phyloP scores from a whole-genome alignment of 352 stramenopile species.

The Elongisporangium anandrum region DNA sequence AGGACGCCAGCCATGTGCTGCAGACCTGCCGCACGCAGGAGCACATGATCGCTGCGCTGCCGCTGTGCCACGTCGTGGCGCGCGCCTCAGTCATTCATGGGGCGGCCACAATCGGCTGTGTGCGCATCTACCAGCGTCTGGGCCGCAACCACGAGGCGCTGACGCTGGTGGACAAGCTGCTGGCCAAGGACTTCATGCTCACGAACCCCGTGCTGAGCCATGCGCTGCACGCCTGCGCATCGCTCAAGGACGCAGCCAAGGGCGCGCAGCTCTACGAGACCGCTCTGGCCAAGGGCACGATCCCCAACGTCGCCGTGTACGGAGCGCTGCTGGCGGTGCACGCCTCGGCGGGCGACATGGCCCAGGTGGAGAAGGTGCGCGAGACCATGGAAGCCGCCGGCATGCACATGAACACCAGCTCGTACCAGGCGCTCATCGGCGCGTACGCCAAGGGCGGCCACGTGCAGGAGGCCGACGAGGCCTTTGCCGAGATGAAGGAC shows the following conservation, averaged over 20 bases:
- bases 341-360: constrained; percentile 35
- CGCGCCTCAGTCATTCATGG: constrained; percentile 26
- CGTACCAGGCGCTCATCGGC: constrained; percentile 69
- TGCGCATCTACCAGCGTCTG: constrained; percentile 60
- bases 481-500: constrained; percentile 58
- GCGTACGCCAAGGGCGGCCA: constrained; percentile 56
- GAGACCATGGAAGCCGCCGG: constrained; percentile 47
- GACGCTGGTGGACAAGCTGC: constrained; percentile 38
- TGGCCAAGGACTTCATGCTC: constrained; percentile 64
- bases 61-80: constrained; percentile 51
- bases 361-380: constrained; percentile 43
- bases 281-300: constrained; percentile 47
- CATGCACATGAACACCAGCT: constrained; percentile 63
- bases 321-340: constrained; percentile 53
- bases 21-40: constrained; percentile 46
- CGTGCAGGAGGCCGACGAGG: constrained; percentile 36
- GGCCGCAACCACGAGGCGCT: constrained; percentile 47
- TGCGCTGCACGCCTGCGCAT: constrained; percentile 54
- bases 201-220: constrained; percentile 52
- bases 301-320: constrained; percentile 65
- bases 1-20: constrained; percentile 32
- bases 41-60: constrained; percentile 49
- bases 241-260: constrained; percentile 37
- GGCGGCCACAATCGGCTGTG: constrained; percentile 44
- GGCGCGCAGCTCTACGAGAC: constrained; percentile 60